phyloP scores from a whole-genome alignment of 164 flowering plant species.

The Umbilicus rupestris region DNA sequence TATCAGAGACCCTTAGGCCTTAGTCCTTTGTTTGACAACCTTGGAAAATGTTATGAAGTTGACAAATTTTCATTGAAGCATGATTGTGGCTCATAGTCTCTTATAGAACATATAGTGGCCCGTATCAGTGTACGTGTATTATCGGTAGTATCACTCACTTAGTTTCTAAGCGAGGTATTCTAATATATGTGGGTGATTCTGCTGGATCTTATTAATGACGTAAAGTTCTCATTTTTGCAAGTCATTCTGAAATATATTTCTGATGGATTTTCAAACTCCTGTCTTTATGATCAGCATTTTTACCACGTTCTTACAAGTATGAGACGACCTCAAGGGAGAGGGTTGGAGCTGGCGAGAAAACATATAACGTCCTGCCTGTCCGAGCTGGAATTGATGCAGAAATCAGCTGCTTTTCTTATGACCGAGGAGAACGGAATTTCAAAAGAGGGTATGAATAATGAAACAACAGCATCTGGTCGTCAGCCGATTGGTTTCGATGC shows the following conservation, averaged over 20 bases:
- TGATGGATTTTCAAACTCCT: slow-evolving; percentile 10
- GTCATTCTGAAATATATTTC: background rate
- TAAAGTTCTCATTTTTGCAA: background rate
- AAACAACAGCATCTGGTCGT: slow-evolving; percentile 90
- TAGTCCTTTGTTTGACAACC: background rate
- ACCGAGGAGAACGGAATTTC: slow-evolving; percentile 23
- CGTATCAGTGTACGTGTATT: background rate
- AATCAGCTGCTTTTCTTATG: slow-evolving; percentile 50
- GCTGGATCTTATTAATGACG: background rate
- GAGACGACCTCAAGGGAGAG: slow-evolving; percentile 90
- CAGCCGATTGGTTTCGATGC: slow-evolving; percentile 86
- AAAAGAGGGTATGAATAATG: slow-evolving; percentile 30
- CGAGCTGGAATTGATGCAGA: slow-evolving; percentile 48
- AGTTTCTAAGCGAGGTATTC: no score
- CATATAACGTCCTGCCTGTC: slow-evolving; percentile 68
- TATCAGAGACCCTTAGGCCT: background rate
- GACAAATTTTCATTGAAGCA: background rate
- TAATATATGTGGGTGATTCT: no score
- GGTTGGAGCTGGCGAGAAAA: slow-evolving; percentile 83
- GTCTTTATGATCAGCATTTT: slow-evolving; percentile 57
- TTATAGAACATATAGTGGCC: background rate
- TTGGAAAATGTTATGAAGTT: background rate
- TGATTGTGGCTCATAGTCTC: background rate
- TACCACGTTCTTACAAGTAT: slow-evolving; percentile 67
- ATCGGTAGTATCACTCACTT: no score